Evolutionary conservation across 257 asterid genomes (phyloP).

Genomic region (Nicotiana obtusifolia): DNA sequence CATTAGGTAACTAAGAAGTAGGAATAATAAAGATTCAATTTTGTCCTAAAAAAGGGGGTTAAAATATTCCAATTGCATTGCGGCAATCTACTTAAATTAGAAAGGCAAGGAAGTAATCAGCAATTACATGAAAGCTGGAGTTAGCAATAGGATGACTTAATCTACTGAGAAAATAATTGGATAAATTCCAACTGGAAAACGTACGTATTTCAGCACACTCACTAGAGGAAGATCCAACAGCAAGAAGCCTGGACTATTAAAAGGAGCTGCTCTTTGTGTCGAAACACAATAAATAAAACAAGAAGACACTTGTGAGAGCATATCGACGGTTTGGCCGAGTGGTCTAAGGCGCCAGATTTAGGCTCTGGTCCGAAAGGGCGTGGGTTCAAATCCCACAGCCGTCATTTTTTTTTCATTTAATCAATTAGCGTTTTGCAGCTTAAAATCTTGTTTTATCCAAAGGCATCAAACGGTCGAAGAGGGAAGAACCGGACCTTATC

Average conservation of each 20-base stretch:
- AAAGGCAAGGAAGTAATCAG: background rate
- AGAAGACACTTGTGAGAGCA: rapidly evolving
- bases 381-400: slow-evolving; percentile 99
- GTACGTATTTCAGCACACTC: no score
- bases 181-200: background rate
- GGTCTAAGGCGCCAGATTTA: slow-evolving; percentile 99
- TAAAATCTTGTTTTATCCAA: background rate
- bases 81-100: background rate
- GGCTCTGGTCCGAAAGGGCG: slow-evolving; percentile 99
- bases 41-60: no score
- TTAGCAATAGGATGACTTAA: no score
- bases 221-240: background rate
- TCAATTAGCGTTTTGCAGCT: background rate
- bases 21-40: no score
- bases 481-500: background rate
- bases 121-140: background rate
- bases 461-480: background rate
- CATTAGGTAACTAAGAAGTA: background rate
- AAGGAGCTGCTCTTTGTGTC: background rate
- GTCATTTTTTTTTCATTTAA: slow-evolving; percentile 21
- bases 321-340: slow-evolving; percentile 74
- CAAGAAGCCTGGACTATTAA: background rate
- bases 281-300: rapidly evolving
- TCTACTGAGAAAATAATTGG: background rate
- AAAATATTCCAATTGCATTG: background rate